phyloP scores from a whole-genome alignment of 495 filamentous ascomycete genomes.

The Penicillium silybi region DNA sequence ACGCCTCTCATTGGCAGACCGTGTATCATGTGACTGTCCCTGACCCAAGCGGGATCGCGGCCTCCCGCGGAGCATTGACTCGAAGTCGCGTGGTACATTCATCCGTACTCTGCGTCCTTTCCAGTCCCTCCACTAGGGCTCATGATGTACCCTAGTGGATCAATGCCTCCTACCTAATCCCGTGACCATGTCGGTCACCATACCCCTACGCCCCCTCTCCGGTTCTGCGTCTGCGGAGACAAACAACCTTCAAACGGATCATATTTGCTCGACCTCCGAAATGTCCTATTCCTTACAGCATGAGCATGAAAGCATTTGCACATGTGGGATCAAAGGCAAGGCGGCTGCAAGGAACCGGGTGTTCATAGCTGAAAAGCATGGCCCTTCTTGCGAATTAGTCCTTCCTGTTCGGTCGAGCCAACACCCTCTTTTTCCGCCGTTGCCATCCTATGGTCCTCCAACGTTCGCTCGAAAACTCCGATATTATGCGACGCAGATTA shows the following conservation, averaged over 20 bases:
- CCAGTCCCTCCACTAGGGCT: neutral
- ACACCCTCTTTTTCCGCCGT: slow-evolving; percentile 82
- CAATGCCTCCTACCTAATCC: neutral
- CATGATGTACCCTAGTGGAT: slow-evolving; percentile 1
- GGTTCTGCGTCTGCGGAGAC: neutral
- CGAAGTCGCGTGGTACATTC: neutral
- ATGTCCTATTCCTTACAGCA: neutral
- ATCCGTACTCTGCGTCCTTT: neutral
- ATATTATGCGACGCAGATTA: slow-evolving; percentile 54
- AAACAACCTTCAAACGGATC: neutral
- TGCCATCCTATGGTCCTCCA: slow-evolving; percentile 80
- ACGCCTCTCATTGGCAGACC: no score
- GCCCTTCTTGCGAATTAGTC: neutral
- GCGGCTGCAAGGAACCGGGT: neutral
- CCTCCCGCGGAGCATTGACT: neutral
- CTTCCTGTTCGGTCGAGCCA: slow-evolving; percentile 19
- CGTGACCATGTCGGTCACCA: slow-evolving; percentile 18
- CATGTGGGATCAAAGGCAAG: neutral
- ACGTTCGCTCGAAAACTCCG: slow-evolving; percentile 60
- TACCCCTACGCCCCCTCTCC: slow-evolving; percentile 3
- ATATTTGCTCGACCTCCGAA: neutral
- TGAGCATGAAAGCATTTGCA: neutral
- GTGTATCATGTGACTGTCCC: slow-evolving; percentile 1
- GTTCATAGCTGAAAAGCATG: slow-evolving; percentile 5
- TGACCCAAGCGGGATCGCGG: neutral